Conservation (phyloP, 768 basidiomycete genomes). For the Hygrophorus russula region DNA sequence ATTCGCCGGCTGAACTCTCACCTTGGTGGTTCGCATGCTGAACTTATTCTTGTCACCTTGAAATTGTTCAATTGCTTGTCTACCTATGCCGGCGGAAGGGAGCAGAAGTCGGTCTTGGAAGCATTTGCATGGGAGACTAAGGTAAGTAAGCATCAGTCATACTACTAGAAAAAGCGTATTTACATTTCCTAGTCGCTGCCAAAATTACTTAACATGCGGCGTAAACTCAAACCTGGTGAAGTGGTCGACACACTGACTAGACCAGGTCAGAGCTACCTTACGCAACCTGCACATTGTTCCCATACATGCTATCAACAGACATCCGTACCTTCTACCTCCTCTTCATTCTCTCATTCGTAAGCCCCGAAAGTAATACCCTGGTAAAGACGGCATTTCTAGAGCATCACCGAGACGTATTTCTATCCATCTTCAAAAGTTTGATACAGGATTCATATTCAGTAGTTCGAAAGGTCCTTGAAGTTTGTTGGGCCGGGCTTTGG, state of each 20-base stretch:
- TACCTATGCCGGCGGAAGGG: constrained; percentile 52
- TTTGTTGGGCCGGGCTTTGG: constrained; percentile 72
- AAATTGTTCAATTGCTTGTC: constrained; percentile 55
- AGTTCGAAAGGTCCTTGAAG: constrained; percentile 54
- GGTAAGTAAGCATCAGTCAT: constrained; percentile 22
- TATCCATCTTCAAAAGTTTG: constrained; percentile 65
- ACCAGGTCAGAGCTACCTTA: constrained; percentile 37
- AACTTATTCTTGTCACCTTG: constrained; percentile 54
- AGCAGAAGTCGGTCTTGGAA: constrained; percentile 52
- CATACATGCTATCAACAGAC: constrained; percentile 30
- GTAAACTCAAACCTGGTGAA: constrained; percentile 37
- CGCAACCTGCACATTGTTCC: background rate
- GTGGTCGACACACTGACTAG: constrained; percentile 28
- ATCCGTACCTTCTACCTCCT: constrained; percentile 69
- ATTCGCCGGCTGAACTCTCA: constrained; percentile 50
- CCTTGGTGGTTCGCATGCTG: constrained; percentile 49
- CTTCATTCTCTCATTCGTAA: constrained; percentile 66
- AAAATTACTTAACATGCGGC: constrained; percentile 60
- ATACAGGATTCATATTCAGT: constrained; percentile 53
- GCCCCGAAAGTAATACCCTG: constrained; percentile 29
- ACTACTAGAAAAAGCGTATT: constrained; percentile 2
- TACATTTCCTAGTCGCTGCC: constrained; percentile 38
- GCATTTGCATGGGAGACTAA: constrained; percentile 73
- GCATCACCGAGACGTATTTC: constrained; percentile 53
- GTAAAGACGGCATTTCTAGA: constrained; percentile 61